Evolutionary conservation across 2,329 filamentous ascomycete species (phyloP).

Genomic region (Tricladium varicosporioides): DNA sequence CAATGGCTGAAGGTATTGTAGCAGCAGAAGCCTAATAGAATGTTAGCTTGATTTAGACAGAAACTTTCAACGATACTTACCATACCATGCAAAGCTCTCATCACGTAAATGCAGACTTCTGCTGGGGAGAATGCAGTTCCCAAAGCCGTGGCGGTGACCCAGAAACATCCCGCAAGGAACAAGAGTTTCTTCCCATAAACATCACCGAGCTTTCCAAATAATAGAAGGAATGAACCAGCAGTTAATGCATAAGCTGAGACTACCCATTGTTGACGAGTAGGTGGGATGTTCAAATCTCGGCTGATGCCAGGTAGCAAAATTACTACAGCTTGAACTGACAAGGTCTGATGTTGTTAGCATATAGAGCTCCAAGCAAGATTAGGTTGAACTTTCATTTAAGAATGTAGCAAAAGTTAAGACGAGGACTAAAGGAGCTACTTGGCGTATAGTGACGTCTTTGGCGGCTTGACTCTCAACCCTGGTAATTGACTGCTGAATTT

Average conservation of each 20-base stretch:
- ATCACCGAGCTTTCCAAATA: constrained; percentile 50
- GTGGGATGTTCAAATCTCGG: constrained; percentile 29
- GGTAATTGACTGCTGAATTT: neutral
- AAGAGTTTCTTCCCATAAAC: constrained; percentile 46
- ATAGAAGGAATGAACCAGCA: constrained; percentile 47
- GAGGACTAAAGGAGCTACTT: constrained; percentile 27
- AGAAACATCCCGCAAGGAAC: constrained; percentile 51
- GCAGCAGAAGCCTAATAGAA: constrained; percentile 46
- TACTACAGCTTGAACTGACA: constrained; percentile 57
- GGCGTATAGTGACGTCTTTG: constrained; percentile 24
- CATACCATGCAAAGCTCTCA: constrained; percentile 65
- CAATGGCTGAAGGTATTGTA: constrained; percentile 69
- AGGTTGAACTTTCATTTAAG: constrained; percentile 20
- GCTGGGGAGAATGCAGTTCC: constrained; percentile 62
- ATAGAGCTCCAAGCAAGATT: neutral
- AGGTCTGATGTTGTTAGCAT: constrained; percentile 37
- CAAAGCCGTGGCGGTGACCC: constrained; percentile 58
- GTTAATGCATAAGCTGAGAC: constrained; percentile 40
- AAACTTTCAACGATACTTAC: constrained; percentile 30
- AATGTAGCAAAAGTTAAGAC: constrained; percentile 28
- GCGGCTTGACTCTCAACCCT: constrained; percentile 6
- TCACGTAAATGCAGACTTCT: constrained; percentile 66
- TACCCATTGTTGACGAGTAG: constrained; percentile 32
- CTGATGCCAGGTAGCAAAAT: constrained; percentile 46
- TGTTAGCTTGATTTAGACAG: neutral